These are phyloP conservation scores for Xylariaceae sp. DNA, from an alignment of 2,329 filamentous ascomycete species.

Conservation along the genomic window DNA sequence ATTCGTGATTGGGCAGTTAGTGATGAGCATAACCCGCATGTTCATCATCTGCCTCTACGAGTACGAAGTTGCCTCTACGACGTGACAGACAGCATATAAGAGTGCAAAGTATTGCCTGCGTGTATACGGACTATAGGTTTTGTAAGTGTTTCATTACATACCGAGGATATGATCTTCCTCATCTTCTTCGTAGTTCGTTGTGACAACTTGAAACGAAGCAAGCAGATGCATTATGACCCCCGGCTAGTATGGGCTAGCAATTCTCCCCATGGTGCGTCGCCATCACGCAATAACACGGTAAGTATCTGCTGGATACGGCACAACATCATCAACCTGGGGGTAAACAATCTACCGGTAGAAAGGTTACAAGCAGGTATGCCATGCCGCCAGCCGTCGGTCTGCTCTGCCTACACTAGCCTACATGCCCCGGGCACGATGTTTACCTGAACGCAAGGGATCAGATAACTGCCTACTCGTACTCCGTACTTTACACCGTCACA, in stretches of 20 bases:
- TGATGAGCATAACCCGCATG: no score
- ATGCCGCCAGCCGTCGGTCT: constrained; percentile 11
- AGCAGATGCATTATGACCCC: background rate
- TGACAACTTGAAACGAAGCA: background rate
- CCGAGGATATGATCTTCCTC: background rate
- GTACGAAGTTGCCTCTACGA: no score
- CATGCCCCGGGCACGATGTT: constrained; percentile 13
- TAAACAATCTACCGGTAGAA: background rate
- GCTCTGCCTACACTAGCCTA: background rate
- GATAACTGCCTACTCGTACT: no score
- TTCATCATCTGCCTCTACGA: no score
- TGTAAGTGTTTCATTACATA: no score
- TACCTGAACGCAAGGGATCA: no score
- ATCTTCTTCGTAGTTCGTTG: background rate
- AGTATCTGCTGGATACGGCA: background rate
- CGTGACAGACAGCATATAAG: no score
- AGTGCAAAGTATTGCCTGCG: no score
- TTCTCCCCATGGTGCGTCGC: background rate
- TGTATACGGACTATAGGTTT: no score
- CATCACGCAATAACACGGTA: no score
- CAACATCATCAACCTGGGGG: background rate
- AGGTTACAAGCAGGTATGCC: background rate
- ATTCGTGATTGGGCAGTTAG: no score
- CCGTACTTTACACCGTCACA: no score
- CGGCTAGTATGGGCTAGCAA: background rate